These are phyloP conservation scores for Cnidoscolus chayamansa DNA, from an alignment of 441 rosid genomes.

Conservation along the genomic window DNA sequence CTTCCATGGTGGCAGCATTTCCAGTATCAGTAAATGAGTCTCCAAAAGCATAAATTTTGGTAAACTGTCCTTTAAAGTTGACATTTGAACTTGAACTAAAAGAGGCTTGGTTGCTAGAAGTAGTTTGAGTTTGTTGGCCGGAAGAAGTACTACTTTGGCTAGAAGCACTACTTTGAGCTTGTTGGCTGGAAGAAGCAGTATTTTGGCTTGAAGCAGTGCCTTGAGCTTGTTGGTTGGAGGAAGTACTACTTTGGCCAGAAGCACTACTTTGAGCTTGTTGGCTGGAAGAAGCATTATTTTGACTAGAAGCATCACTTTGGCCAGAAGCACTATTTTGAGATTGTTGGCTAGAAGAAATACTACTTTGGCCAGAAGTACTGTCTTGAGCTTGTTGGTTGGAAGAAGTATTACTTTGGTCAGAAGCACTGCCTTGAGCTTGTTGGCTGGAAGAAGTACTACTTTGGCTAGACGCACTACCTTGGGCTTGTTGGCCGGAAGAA, in stretches of 20 bases:
- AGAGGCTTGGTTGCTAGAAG: background rate
- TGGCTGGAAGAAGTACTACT: too few relatives aligned
- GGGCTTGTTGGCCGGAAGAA: too few relatives aligned
- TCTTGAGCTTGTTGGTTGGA: background rate
- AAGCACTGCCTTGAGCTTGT: background rate
- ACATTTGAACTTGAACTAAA: background rate
- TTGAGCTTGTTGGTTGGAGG: background rate
- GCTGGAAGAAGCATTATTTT: background rate
- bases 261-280: too few relatives aligned
- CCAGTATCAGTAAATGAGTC: constrained; percentile 46
- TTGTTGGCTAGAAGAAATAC: too few relatives aligned
- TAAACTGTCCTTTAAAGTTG: constrained; percentile 22
- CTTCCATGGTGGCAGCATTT: constrained; percentile 33
- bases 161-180: background rate
- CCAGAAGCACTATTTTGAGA: too few relatives aligned
- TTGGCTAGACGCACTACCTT: too few relatives aligned
- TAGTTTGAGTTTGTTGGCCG: background rate
- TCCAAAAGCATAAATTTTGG: constrained; percentile 42
- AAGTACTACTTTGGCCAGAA: too few relatives aligned
- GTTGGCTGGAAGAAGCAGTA: background rate
- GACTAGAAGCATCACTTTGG: background rate
- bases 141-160: background rate
- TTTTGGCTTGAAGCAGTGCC: background rate
- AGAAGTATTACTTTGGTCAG: background rate
- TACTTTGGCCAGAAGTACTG: too few relatives aligned